Evolutionary conservation across 306 rosid species (phyloP), one percentile per base, ranked within the genome.

Genomic region (Fragaria nilgerrensis): DNA sequence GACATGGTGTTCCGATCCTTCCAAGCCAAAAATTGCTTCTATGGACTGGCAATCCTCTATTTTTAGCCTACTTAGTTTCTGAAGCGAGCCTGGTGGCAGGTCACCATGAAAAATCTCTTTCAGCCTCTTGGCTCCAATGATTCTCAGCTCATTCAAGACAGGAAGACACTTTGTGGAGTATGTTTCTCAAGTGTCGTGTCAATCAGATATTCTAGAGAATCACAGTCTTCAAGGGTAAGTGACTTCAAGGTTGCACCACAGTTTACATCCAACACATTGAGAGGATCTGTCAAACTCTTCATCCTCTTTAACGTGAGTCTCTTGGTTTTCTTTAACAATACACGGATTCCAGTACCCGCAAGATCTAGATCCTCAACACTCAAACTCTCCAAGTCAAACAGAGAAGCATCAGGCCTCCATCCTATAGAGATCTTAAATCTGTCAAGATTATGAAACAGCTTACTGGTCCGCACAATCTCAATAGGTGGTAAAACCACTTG

Each of bases 41-140:
- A 72, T 9, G 7, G 22, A 5, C 7, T 12, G 5, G 36, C 76
- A 72, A 5, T 3, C 0, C 0, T 1, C 0, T 32, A 72, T 32
- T 13, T 5, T 19, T 19, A 29, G 0, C 32, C 3, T 2, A 2
- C 44, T n/a, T 17, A 72, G 63, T 72, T 50, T 43, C 10, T 32
- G 15, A 34, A 72, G 15, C 37, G 75, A 50, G 10, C 75, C 63
- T 19, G 0, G 3, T 50, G 63, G 62, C n/a, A 72, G 75, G 9
- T 72, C 16, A 19, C 75, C 75, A 32, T 50, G 47, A 72, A 37
- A 72, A 50, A 72, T 34, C 9, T 9, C 75, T 5, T 50, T 50
- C 0, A 72, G 64, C 16, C 10, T 52, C 1, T 5, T 5, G 17
- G 9, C 10, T 8, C 16, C 22, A 0, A 5, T 0, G 6, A 72